Evolutionary conservation across 1,139 yeast species (phyloP), one percentile per base, ranked within the genome.

Genomic region (Geotrichum reessii): DNA sequence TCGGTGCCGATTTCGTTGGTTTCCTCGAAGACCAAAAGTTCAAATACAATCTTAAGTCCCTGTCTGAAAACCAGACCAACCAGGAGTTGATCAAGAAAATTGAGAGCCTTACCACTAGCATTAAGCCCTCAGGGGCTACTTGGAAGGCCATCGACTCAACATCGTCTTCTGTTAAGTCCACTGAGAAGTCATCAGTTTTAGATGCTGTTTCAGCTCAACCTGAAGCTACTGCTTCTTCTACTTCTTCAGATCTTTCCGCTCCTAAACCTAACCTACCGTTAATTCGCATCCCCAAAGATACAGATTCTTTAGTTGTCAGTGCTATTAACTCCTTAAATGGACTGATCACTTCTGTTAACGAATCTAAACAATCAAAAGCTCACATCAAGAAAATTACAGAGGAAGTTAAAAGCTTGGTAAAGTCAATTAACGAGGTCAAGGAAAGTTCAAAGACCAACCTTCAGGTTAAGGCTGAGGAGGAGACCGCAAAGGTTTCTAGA

Each of bases 281-380:
- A 47, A 63, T 70, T 28, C 63, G 65, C 51, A 59, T 68, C 27
- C 66, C 73, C 2, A 63, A 67, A 28, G 73, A 70, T 53, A 66
- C 74, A 24, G 83, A 83, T 64, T 77, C 81, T 14, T 67, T 79
- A 7, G 80, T 86, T 53, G 73, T 75, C 56, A 71, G 68, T 50
- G 80, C 84, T 51, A 77, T 79, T 52, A 76, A 74, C 28, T 74
- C 83, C 3, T 76, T 85, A 70, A 84, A 85, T 71, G 74, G 73
- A 54, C 76, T 83, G 66, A 80, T 84, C 60, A 73, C 71, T 50
- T 73, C 81, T 48, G 78, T 84, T 60, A 84, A 83, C 65, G 73
- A 74, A 56, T 67, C 76, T 31, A 68, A 69, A 50, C 62, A 63
- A 49, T 61, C 69, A 19, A 76, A 65, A 42, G 67, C 66, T 17